Conservation (phyloP, 345 rosid species). For the Passiflora organensis region DNA sequence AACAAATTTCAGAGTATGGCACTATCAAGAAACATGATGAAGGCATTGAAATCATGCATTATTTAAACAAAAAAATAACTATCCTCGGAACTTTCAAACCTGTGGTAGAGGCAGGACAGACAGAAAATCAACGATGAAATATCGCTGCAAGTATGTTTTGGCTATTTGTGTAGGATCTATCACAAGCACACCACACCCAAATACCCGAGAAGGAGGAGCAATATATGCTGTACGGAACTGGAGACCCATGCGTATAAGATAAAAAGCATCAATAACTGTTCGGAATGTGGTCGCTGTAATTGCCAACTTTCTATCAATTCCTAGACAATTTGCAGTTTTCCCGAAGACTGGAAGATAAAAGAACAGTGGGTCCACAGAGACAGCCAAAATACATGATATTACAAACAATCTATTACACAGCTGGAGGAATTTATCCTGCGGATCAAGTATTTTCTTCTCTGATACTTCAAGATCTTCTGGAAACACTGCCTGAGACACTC, state of each 20-base stretch:
- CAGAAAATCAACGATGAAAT: slow-evolving; percentile 83
- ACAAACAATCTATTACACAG: slow-evolving; percentile 74
- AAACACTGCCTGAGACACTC: slow-evolving; percentile 86
- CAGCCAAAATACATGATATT: slow-evolving; percentile 73
- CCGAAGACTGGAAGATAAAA: slow-evolving; percentile 84
- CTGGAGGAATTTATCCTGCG: slow-evolving; percentile 82
- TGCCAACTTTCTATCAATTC: slow-evolving; percentile 67
- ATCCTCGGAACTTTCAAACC: slow-evolving; percentile 42
- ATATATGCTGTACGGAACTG: slow-evolving; percentile 96
- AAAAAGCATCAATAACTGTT: slow-evolving; percentile 66
- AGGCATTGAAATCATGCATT: neutral
- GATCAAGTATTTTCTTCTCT: slow-evolving; percentile 82
- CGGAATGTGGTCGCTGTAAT: slow-evolving; percentile 71
- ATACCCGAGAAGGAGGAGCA: slow-evolving; percentile 94
- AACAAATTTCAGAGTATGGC: no score
- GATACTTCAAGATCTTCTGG: slow-evolving; percentile 94
- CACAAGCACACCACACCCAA: slow-evolving; percentile 96
- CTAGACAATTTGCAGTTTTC: slow-evolving; percentile 44
- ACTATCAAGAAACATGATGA: no score
- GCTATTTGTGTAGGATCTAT: slow-evolving; percentile 86
- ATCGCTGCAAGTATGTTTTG: slow-evolving; percentile 63
- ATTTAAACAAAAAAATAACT: slow-evolving; percentile 2
- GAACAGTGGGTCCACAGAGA: slow-evolving; percentile 85
- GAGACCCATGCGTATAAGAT: slow-evolving; percentile 83
- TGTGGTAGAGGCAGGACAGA: slow-evolving; percentile 90